A percentile compares a stretch with the other conserved stretches of the same genome.
Conservation (phyloP, 768 basidiomycete species). For the Hortiboletus flavorubellus region DNA sequence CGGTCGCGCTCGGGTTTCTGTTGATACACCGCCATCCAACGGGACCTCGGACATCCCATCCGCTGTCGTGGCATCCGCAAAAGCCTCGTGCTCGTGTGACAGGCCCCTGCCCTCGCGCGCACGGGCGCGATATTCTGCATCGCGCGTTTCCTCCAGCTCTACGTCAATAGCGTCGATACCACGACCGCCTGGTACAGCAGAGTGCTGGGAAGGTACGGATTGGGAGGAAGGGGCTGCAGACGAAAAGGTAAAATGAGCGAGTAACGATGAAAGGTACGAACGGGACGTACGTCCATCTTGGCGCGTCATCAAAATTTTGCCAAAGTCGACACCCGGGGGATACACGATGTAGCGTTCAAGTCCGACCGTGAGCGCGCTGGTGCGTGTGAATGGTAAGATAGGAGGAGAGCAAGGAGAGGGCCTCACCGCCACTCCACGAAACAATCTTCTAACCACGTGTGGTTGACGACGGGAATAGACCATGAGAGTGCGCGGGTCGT, state of each 20-base stretch:
- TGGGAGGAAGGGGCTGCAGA: constrained; percentile 8
- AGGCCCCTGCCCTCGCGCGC: neutral
- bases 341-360: constrained; percentile 68
- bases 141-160: constrained; percentile 21
- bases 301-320: constrained; percentile 33
- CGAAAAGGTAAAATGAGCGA: neutral
- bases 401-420: neutral
- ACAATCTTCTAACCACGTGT: constrained; percentile 90
- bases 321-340: constrained; percentile 66
- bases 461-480: constrained; percentile 86
- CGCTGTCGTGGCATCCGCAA: neutral
- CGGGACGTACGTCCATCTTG: constrained; percentile 14
- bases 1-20: neutral
- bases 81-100: neutral
- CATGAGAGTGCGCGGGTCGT: constrained; percentile 70
- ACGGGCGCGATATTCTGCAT: constrained; percentile 12
- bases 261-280: neutral
- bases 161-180: constrained; percentile 24
- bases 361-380: constrained; percentile 52
- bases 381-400: neutral
- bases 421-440: constrained; percentile 67
- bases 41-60: neutral
- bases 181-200: constrained; percentile 31
- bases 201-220: neutral
- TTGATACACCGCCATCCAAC: neutral